Evolutionary conservation across 2,329 filamentous ascomycete genomes (phyloP), one percentile per base, ranked within the genome.

Genomic region (Botryotinia calthae): DNA sequence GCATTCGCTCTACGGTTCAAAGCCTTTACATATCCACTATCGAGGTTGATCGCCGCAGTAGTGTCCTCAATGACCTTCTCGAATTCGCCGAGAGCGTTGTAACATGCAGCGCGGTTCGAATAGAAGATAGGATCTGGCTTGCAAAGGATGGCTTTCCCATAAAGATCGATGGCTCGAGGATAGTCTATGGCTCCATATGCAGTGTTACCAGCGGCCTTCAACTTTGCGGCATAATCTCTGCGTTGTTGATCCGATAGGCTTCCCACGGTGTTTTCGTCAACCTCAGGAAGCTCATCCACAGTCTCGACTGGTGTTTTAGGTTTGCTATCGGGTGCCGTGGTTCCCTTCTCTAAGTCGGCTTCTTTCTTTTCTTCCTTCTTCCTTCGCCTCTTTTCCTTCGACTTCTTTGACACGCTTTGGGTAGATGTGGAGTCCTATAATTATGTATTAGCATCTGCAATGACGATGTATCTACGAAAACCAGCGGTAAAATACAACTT

Each of bases 91-190:
- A 96, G 90, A 77, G 96, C 94, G 82, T 97, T 98, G 86, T 94
- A 97, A 87, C 96, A 99, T 71, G 96, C 96, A 73, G 96, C 96
- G 79, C 96, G 92, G 87, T 99, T 99, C 76, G 96, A 98, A 88
- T 97, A 99, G 87, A 96, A 99, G 82, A 99, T 95, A 46, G 96
- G 94, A 81, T 99, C 96, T 73, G 95, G 92, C 85, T 96, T 97
- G 91, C 96, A 98, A 69, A 98, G 86, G 79, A 99, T 97, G 68
- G 96, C 96, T 85, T 97, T 93, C 77, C 93, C 93, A 84, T 99
- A 99, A 51, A 99, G 90, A 7, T 95, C 92, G 81, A 99, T 99
- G 77, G 96, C 96, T 79, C 89, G 90, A 84, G 94, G 91, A 84
- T 98, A 98, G 80, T 97, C 93, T 85, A 98, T 98, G 78, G 91